Percentiles rank a stretch among this genome's conserved stretches.
These are phyloP conservation scores for Hanseniaspora singularis DNA, from an alignment of 805 yeast genomes.

Conservation along the genomic window DNA sequence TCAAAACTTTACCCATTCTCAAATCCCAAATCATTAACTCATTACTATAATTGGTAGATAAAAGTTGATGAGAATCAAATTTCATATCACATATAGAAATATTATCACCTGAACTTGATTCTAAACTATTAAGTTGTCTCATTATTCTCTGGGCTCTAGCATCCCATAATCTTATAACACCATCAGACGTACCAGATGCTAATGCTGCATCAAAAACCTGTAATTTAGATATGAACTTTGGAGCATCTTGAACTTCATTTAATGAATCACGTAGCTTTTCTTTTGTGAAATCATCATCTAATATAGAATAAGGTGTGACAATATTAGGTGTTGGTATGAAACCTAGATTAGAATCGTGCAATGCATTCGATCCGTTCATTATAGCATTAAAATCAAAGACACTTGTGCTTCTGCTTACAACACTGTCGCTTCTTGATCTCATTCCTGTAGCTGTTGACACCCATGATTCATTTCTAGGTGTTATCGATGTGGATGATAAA, in stretches of 20 bases:
- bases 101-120: conserved; percentile 34
- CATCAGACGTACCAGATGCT: conserved; percentile 70
- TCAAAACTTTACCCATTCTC: conserved; percentile 50
- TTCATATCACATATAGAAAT: conserved; percentile 56
- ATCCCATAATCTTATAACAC: conserved; percentile 66
- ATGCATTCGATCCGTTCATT: conserved; percentile 7
- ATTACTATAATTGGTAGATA: conserved; percentile 6
- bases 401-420: conserved; percentile 14
- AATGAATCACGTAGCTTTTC: neutral
- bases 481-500: neutral
- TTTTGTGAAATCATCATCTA: conserved; percentile 1
- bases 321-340: neutral
- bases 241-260: conserved; percentile 15
- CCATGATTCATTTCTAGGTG: conserved; percentile 7
- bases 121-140: conserved; percentile 24
- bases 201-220: conserved; percentile 66
- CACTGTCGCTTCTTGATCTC: conserved; percentile 15
- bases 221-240: conserved; percentile 48
- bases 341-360: neutral
- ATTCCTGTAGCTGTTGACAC: conserved; percentile 4
- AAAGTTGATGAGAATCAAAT: conserved; percentile 42
- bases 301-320: neutral
- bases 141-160: conserved; percentile 56
- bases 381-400: conserved; percentile 13
- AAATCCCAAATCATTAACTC: conserved; percentile 58